Conservation (phyloP, 371 early-diverging fungal genomes). For the Mortierella sp. region DNA sequence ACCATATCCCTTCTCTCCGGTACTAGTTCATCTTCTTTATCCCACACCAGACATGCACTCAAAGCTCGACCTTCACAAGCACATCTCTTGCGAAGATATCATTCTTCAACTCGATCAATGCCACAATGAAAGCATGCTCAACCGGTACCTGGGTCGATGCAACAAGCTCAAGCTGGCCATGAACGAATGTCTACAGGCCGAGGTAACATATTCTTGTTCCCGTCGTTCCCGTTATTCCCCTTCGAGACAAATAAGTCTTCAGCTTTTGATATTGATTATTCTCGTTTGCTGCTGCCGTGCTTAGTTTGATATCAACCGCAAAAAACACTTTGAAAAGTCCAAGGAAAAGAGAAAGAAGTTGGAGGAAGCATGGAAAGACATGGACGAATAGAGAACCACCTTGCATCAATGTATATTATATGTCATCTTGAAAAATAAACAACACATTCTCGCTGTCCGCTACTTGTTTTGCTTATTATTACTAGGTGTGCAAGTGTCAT, state of each 20-base stretch:
- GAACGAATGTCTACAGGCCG: conserved; percentile 46
- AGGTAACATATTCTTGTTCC: conserved; percentile 20
- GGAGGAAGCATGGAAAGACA: conserved; percentile 49
- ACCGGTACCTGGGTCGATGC: conserved; percentile 46
- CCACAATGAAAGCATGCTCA: conserved; percentile 33
- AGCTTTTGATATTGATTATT: neutral
- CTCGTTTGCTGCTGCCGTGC: neutral
- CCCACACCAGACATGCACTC: conserved; percentile 29
- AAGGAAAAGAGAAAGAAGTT: conserved; percentile 37
- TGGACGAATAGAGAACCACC: conserved; percentile 33
- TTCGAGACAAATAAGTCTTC: neutral
- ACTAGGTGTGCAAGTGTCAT: neutral
- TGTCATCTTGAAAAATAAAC: neutral
- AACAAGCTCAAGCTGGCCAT: conserved; percentile 40
- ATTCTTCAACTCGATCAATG: conserved; percentile 45
- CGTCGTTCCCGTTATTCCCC: neutral
- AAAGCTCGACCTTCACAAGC: conserved; percentile 50
- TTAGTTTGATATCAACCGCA: conserved; percentile 50
- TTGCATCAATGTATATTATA: neutral
- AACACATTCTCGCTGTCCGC: neutral
- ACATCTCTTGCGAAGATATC: conserved; percentile 43
- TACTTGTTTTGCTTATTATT: neutral
- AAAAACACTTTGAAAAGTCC: conserved; percentile 42
- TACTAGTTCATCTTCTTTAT: neutral
- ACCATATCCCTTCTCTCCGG: neutral